phyloP scores from a whole-genome alignment of 768 basidiomycete species.

The Melanogaster broomeanus region DNA sequence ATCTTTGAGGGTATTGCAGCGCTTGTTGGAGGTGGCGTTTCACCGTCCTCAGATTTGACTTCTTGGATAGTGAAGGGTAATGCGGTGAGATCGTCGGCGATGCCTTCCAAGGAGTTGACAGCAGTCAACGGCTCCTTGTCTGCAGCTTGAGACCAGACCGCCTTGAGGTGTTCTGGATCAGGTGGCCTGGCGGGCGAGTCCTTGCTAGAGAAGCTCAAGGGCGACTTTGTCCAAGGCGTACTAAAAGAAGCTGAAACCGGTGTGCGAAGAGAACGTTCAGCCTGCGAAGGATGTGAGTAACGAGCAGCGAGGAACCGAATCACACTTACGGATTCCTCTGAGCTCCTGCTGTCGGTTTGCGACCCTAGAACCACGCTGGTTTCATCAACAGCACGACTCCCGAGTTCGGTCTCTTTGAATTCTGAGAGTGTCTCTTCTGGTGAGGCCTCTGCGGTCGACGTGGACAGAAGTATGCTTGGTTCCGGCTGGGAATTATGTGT shows the following conservation, averaged over 20 bases:
- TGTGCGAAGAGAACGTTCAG: conserved; percentile 48
- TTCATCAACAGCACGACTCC: conserved; percentile 12
- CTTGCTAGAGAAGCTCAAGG: conserved; percentile 56
- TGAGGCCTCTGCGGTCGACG: conserved; percentile 18
- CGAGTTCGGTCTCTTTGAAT: conserved; percentile 6
- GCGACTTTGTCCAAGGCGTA: conserved; percentile 54
- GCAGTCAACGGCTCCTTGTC: conserved; percentile 66
- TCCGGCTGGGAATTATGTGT: conserved; percentile 7
- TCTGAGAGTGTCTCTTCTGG: conserved; percentile 4
- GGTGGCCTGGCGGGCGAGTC: conserved; percentile 69
- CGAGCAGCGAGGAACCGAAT: conserved; percentile 1
- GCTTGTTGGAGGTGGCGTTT: conserved; percentile 69
- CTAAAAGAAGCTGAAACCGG: conserved; percentile 41
- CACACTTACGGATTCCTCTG: conserved; percentile 55
- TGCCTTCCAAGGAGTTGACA: conserved; percentile 81
- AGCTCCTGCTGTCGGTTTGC: conserved; percentile 48
- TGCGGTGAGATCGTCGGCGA: conserved; percentile 78
- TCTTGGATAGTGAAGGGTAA: conserved; percentile 83
- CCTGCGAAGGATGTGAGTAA: conserved; percentile 30
- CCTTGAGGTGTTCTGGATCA: conserved; percentile 83
- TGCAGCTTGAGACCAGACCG: conserved; percentile 80
- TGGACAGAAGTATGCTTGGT: conserved; percentile 26
- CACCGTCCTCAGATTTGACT: conserved; percentile 84
- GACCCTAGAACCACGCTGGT: conserved; percentile 23
- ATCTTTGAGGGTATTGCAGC: conserved; percentile 64